Evolutionary conservation across 371 early-diverging fungal genomes (phyloP), one percentile per base, ranked within the genome.

Genomic region (Actinomortierella wolfii): DNA sequence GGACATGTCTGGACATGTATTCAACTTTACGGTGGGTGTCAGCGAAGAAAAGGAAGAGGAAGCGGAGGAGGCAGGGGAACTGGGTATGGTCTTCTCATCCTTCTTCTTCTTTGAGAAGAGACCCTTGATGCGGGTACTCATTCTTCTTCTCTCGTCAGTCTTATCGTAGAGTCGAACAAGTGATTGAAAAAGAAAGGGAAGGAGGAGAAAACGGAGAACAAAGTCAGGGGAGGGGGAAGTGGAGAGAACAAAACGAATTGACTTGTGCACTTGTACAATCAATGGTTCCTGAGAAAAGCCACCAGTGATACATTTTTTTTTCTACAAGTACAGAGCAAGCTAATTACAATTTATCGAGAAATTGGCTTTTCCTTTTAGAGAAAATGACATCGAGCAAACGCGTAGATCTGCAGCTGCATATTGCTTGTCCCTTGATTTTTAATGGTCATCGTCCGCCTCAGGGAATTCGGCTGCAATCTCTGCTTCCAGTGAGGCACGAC

Each of bases 101-200:
- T 67, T 61, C 54, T 69, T 75, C 52, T 70, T 70, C 61, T 48
- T 70, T 23, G 61, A 50, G 54, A 70, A 70, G 61, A 70, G 71
- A 24, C 71, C 71, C 41, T 70, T 70, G 71, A 70, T 70, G 58
- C 71, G 71, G 7, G 71, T 9, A 29, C 71, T 70, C 71, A 70
- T 70, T 21, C 34, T 11, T 52, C 40, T 54, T 54, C 40, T 54
- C 40, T 54, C 15, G 3, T 54, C 20, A 34, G 34, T 54, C 43
- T 25, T 54, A 17, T 28, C 20, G 39, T 23, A 25, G 41, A 14
- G 13, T 18, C 54, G 54, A 21, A 54, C 1, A 42, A 15, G 20
- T 23, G 39, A 20, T 20, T 25, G 20, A 54, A 54, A 21, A 25
- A 39, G 20, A 52, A 52, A 9, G 23, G 39, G 39, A 54, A 18